These are phyloP conservation scores for Saccharomycopsis selenospora DNA, from an alignment of 805 yeast genomes.

Conservation along the genomic window DNA sequence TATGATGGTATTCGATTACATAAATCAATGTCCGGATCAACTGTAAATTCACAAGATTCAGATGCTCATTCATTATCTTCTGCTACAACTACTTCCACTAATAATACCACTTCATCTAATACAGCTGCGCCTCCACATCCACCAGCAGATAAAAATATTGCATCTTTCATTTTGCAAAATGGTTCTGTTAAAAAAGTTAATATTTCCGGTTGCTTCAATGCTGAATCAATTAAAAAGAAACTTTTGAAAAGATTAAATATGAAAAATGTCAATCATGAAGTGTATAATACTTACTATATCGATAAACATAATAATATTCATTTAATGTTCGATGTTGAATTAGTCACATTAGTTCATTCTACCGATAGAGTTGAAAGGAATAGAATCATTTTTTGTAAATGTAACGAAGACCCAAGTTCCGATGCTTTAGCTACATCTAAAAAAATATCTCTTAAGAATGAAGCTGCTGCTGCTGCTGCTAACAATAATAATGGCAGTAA, in stretches of 20 bases:
- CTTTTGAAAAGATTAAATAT: slow-evolving; percentile 53
- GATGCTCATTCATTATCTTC: slow-evolving; percentile 4
- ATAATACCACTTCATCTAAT: not conserved
- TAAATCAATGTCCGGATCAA: slow-evolving; percentile 13
- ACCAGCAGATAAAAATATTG: slow-evolving; percentile 31
- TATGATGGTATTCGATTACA: not conserved
- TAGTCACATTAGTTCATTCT: slow-evolving; percentile 77
- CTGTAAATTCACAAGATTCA: slow-evolving; percentile 11
- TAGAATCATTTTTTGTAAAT: slow-evolving; percentile 59
- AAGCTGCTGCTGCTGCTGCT: too few species aligned
- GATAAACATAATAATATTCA: slow-evolving; percentile 37
- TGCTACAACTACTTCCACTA: not conserved
- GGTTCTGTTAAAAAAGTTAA: slow-evolving; percentile 65
- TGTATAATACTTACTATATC: slow-evolving; percentile 57
- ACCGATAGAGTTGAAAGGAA: slow-evolving; percentile 62
- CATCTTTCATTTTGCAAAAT: slow-evolving; percentile 67
- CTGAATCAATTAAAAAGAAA: slow-evolving; percentile 67
- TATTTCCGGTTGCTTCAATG: slow-evolving; percentile 73
- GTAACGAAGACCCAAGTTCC: slow-evolving; percentile 54
- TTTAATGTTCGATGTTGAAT: slow-evolving; percentile 65
- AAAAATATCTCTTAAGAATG: slow-evolving; percentile 25
- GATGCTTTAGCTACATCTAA: slow-evolving; percentile 52
- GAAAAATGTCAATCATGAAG: slow-evolving; percentile 34
- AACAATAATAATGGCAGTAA: too few species aligned
- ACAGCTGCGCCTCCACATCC: slow-evolving; percentile 17